Percentiles rank a stretch among this genome's conserved stretches.
Conservation (phyloP, 2,329 filamentous ascomycete genomes). For the Lasiodiplodia sp. region DNA sequence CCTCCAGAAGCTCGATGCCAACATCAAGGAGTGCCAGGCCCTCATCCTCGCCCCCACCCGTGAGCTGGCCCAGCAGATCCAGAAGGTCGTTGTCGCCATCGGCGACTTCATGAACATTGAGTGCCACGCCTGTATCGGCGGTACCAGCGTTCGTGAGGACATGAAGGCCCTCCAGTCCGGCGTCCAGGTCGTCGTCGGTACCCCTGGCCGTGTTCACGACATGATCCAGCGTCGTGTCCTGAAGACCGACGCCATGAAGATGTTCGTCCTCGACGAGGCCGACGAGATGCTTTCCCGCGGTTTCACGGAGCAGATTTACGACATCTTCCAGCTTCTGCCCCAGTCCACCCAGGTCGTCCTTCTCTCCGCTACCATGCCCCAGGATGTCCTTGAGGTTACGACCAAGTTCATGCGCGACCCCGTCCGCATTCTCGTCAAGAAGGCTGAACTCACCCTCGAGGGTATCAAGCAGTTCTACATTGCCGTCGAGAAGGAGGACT, state of each 20-base stretch:
- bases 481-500: slow-evolving; percentile 99
- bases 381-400: slow-evolving; percentile 98
- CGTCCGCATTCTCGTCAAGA: slow-evolving; percentile 98
- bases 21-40: slow-evolving; percentile 95
- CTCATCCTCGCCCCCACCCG: slow-evolving; percentile 97
- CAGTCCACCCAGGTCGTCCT: slow-evolving; percentile 99
- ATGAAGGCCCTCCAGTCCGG: slow-evolving; percentile 98
- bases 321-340: slow-evolving; percentile 98
- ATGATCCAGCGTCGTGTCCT: slow-evolving; percentile 99
- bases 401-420: slow-evolving; percentile 99
- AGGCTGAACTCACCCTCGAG: slow-evolving; percentile 98
- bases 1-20: slow-evolving; percentile 97
- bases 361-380: slow-evolving; percentile 96
- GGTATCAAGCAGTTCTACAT: slow-evolving; percentile 99
- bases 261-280: slow-evolving; percentile 99
- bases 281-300: slow-evolving; percentile 99
- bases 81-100: slow-evolving; percentile 98
- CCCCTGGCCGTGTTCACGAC: slow-evolving; percentile 97
- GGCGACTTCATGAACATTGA: slow-evolving; percentile 99
- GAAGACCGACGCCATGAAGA: slow-evolving; percentile 98
- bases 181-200: slow-evolving; percentile 96
- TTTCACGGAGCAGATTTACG: slow-evolving; percentile 99
- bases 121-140: slow-evolving; percentile 99
- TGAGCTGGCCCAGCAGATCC: slow-evolving; percentile 98
- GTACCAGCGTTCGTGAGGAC: slow-evolving; percentile 96